Evolutionary conservation across 805 yeast species (phyloP), one percentile per base, ranked within the genome.

Genomic region (Ogataea corticis): DNA sequence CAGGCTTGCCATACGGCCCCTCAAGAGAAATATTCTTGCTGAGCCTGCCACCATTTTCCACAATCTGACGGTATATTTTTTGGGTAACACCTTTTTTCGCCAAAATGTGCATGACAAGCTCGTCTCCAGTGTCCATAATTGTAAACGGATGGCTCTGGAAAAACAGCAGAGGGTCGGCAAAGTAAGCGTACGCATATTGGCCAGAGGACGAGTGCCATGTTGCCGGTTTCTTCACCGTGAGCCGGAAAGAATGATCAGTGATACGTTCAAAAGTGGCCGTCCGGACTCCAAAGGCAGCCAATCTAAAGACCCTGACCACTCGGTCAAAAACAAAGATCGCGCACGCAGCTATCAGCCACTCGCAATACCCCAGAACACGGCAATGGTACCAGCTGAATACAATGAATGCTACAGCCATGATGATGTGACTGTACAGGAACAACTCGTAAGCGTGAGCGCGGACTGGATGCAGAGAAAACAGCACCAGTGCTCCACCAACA

Each of bases 131-230:
- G 43, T 69, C 67, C 30, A 77, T 64, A 2, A 77, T 58, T 1
- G 88, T 80, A 63, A 85, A 83, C 1, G 91, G 92, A 60, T 85
- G 90, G 4, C 84, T 77, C 59, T 85, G 88, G 82, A 83, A 83
- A 57, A 81, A 79, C 33, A 72, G 61, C 6, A 68, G 59, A 9
- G 75, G 67, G 44, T 75, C 68, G 43, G 80, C 50, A 58, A 83
- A 79, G 63, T 83, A 79, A 31, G 84, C 59, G 55, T 61, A 86
- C 1, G 74, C 80, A 59, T 67, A 79, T 13, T 75, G 68, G 21
- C 87, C 85, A 2, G 89, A 83, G 45, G 57, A 65, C 15, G 75
- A 67, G 33, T 66, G 68, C 73, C 83, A 77, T 42, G 56, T 58
- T 5, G 59, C 57, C 15, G 87, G 85, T 52, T 73, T 73, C 2